These are phyloP conservation scores for Gigaspora rosea DNA, from an alignment of 192 early-diverging fungal genomes.

Conservation along the genomic window DNA sequence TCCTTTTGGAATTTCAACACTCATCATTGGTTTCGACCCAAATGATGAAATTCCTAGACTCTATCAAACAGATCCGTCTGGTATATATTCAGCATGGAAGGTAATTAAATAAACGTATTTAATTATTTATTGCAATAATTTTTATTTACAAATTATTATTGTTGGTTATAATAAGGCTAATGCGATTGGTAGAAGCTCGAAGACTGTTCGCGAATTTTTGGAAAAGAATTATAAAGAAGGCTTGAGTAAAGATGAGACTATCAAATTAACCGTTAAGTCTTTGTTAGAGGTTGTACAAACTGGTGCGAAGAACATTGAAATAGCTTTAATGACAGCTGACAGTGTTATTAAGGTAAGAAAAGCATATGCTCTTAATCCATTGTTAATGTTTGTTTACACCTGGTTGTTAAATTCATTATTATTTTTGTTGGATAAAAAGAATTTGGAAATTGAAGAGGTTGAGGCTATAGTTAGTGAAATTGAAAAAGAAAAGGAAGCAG, in stretches of 20 bases:
- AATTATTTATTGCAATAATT: too few species aligned
- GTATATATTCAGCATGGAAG: conserved; percentile 99
- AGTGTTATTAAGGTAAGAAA: conserved; percentile 63
- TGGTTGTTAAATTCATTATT: not conserved
- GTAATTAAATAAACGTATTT: conserved; percentile 32
- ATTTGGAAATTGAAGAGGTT: conserved; percentile 72
- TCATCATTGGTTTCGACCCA: conserved; percentile 92
- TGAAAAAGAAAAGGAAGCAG: conserved; percentile 89
- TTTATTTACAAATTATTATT: too few species aligned
- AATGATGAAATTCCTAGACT: conserved; percentile 85
- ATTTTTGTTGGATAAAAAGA: conserved; percentile 36
- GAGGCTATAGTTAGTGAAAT: conserved; percentile 74
- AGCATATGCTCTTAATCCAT: not conserved
- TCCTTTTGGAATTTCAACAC: conserved; percentile 97
- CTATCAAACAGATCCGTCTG: conserved; percentile 98
- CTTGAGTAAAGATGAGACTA: conserved; percentile 72
- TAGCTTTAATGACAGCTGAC: conserved; percentile 86
- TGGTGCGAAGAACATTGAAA: conserved; percentile 99
- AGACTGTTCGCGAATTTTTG: conserved; percentile 97
- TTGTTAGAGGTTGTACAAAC: conserved; percentile 98
- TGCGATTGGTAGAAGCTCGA: conserved; percentile 93
- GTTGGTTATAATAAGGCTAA: conserved; percentile 63
- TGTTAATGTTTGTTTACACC: not conserved
- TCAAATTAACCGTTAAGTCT: conserved; percentile 91
- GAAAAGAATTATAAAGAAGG: conserved; percentile 96